Percentiles rank a stretch among this genome's conserved stretches.
These are phyloP conservation scores for Ganoderma lucidum DNA, from an alignment of 1,284 basidiomycete species.

Conservation along the genomic window DNA sequence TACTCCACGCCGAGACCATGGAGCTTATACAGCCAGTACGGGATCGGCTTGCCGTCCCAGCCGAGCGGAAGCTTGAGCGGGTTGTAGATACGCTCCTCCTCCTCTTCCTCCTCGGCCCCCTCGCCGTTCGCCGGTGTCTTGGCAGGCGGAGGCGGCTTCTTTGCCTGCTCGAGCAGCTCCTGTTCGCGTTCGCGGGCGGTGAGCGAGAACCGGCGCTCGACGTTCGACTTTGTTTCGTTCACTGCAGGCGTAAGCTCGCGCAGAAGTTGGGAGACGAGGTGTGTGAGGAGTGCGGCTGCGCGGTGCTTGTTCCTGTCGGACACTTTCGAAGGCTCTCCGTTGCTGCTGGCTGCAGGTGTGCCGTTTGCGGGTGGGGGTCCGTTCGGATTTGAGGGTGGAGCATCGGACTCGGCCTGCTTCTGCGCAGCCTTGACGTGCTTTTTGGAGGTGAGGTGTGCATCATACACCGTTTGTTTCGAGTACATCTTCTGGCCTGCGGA, in stretches of 20 bases:
- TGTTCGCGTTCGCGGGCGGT: conserved; percentile 97
- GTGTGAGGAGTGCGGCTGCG: conserved; percentile 76
- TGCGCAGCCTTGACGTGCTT: conserved; percentile 93
- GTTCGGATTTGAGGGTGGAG: conserved; percentile 67
- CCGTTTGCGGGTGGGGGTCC: conserved; percentile 50
- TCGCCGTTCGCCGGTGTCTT: conserved; percentile 53
- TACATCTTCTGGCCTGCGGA: conserved; percentile 89
- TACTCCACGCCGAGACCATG: conserved; percentile 98
- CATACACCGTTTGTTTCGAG: conserved; percentile 97
- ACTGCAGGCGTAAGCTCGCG: conserved; percentile 69
- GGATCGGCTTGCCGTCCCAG: conserved; percentile 99
- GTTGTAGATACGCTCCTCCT: conserved; percentile 96
- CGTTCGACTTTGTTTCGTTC: conserved; percentile 93
- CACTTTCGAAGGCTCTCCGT: conserved; percentile 43
- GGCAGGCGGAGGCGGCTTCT: conserved; percentile 64
- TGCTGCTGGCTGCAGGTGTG: conserved; percentile 23
- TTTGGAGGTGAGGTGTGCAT: conserved; percentile 94
- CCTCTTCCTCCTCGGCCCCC: conserved; percentile 86
- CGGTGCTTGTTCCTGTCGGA: conserved; percentile 67
- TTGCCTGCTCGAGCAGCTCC: conserved; percentile 87
- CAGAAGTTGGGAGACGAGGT: conserved; percentile 76
- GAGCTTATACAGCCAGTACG: conserved; percentile 98
- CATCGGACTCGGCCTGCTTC: conserved; percentile 65
- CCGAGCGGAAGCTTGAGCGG: conserved; percentile 97
- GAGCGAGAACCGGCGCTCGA: conserved; percentile 94